Conservation (phyloP, 2,329 filamentous ascomycete species). For the Pseudogymnoascus sp. region DNA sequence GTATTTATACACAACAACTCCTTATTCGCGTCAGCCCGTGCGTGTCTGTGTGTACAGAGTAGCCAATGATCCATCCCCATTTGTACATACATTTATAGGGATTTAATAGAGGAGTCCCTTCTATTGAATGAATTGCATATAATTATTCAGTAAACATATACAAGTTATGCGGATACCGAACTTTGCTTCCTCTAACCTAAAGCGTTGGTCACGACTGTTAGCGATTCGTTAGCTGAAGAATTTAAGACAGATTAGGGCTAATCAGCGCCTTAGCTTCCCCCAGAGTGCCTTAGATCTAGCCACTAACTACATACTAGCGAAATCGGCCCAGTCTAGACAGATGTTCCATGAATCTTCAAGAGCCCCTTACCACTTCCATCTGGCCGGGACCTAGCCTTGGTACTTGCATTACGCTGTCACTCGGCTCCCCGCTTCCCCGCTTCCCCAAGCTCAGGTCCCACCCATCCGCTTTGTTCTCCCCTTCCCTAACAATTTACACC, state of each 20-base stretch:
- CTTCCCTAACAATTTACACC: background rate
- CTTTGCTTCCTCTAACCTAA: background rate
- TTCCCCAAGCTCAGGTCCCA: background rate
- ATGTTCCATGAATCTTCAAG: background rate
- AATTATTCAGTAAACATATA: background rate
- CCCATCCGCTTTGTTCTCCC: background rate
- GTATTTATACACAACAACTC: background rate
- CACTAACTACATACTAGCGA: background rate
- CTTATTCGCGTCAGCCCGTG: background rate
- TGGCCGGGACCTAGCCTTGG: background rate
- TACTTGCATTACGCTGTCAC: background rate
- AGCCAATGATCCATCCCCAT: background rate
- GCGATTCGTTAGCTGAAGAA: background rate
- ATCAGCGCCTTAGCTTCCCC: background rate
- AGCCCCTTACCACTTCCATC: background rate
- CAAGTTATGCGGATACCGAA: background rate
- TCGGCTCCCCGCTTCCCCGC: background rate
- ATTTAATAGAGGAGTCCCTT: too few relatives aligned
- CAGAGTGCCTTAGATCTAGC: background rate
- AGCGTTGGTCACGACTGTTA: background rate
- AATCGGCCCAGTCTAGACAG: background rate
- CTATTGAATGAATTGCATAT: too few relatives aligned
- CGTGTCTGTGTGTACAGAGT: background rate
- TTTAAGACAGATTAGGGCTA: background rate
- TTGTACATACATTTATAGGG: background rate